Conservation (phyloP, 495 filamentous ascomycete genomes). For the Hypoxylon crocopeplum region DNA sequence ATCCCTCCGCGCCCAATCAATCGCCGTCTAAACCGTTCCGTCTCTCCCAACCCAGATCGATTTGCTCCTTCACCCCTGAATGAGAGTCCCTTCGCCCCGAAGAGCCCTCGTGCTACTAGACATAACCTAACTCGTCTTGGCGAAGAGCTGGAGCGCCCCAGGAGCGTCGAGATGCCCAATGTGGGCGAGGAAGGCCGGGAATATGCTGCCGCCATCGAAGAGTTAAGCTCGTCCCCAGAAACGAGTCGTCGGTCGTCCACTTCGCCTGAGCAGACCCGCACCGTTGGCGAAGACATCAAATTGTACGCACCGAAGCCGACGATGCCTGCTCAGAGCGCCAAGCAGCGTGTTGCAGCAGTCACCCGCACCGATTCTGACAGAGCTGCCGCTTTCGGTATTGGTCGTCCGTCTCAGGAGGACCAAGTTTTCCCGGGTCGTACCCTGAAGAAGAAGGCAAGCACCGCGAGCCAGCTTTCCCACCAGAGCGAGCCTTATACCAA, state of each 20-base stretch:
- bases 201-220: slow-evolving; percentile 70
- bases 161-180: slow-evolving; percentile 81
- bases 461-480: slow-evolving; percentile 59
- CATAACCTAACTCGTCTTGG: slow-evolving; percentile 52
- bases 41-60: slow-evolving; percentile 76
- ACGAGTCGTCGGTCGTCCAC: slow-evolving; percentile 42
- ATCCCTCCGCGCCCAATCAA: slow-evolving; percentile 75
- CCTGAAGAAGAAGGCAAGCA: slow-evolving; percentile 69
- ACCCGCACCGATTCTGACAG: slow-evolving; percentile 88
- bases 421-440: slow-evolving; percentile 43
- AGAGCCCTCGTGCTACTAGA: slow-evolving; percentile 39
- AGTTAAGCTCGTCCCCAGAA: slow-evolving; percentile 45
- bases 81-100: slow-evolving; percentile 54
- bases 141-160: slow-evolving; percentile 65
- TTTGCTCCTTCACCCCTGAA: slow-evolving; percentile 89
- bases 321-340: slow-evolving; percentile 76
- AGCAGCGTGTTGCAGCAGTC: slow-evolving; percentile 77
- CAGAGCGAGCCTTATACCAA: slow-evolving; percentile 51
- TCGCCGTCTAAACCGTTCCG: slow-evolving; percentile 73
- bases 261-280: slow-evolving; percentile 72
- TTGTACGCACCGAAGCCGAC: slow-evolving; percentile 92
- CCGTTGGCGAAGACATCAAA: slow-evolving; percentile 79
- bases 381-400: slow-evolving; percentile 82
- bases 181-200: slow-evolving; percentile 90
- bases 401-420: slow-evolving; percentile 62